Evolutionary conservation across 2,329 filamentous ascomycete genomes (phyloP).

Genomic region (Hypoxylon sp.): DNA sequence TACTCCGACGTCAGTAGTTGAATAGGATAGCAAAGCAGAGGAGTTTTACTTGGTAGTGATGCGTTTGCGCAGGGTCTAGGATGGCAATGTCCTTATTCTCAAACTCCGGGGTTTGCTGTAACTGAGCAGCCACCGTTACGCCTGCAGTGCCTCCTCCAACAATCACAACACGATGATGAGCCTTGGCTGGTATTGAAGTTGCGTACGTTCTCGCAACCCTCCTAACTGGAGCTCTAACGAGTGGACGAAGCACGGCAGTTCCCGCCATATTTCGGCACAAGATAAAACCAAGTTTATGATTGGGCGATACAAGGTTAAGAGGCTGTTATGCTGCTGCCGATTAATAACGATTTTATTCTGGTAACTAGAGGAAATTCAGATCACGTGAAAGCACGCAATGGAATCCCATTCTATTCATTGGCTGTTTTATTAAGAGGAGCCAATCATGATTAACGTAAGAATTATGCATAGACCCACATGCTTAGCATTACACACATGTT

Average conservation of each 20-base stretch:
- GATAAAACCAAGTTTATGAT: slow-evolving; percentile 11
- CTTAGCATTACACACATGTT: neutral
- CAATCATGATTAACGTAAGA: slow-evolving; percentile 12
- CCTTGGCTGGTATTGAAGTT: slow-evolving; percentile 48
- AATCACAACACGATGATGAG: slow-evolving; percentile 73
- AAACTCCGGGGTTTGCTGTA: slow-evolving; percentile 58
- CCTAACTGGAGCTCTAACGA: slow-evolving; percentile 39
- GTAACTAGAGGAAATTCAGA: slow-evolving; percentile 9
- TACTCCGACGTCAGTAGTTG: slow-evolving; percentile 31
- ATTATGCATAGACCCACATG: neutral
- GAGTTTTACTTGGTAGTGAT: slow-evolving; percentile 52
- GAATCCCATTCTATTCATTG: slow-evolving; percentile 1
- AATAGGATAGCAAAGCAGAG: neutral
- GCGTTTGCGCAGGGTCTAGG: slow-evolving; percentile 52
- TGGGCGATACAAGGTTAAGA: slow-evolving; percentile 19
- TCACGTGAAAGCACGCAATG: slow-evolving; percentile 43
- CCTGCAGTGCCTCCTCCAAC: slow-evolving; percentile 76
- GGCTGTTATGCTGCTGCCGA: slow-evolving; percentile 9
- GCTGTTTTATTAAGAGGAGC: slow-evolving; percentile 13
- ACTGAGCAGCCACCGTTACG: slow-evolving; percentile 74
- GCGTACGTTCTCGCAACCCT: slow-evolving; percentile 45
- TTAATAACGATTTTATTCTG: slow-evolving; percentile 21
- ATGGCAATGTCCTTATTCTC: slow-evolving; percentile 54
- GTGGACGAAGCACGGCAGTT: slow-evolving; percentile 37
- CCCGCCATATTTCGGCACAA: slow-evolving; percentile 25